These are phyloP conservation scores for Solanum chiquidenum DNA, from an alignment of 257 asterid species.

Conservation along the genomic window DNA sequence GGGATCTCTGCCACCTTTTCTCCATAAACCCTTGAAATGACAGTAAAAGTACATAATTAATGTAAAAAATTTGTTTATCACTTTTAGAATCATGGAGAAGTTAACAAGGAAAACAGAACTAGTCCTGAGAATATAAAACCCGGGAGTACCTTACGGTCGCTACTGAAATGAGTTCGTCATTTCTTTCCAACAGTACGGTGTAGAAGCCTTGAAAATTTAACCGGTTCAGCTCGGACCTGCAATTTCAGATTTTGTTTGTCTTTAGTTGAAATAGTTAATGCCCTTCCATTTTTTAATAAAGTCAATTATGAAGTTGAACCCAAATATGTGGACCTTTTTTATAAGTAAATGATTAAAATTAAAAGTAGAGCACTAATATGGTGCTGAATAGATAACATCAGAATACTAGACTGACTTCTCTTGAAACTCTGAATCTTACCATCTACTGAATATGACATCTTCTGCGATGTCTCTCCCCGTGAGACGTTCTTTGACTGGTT, in stretches of 20 bases:
- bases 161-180: conserved; percentile 58
- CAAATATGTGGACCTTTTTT: neutral
- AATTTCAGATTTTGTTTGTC: neutral
- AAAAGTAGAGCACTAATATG: neutral
- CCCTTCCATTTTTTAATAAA: neutral
- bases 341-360: neutral
- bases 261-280: neutral
- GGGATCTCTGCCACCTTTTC: conserved; percentile 86
- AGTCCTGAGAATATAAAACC: neutral
- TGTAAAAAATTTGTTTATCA: neutral
- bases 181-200: conserved; percentile 60
- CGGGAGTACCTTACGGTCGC: conserved; percentile 66
- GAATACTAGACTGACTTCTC: neutral
- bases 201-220: conserved; percentile 83
- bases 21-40: conserved; percentile 56
- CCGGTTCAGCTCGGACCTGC: conserved; percentile 78
- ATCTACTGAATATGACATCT: conserved; percentile 67
- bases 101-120: neutral
- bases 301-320: neutral
- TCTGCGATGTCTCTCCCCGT: conserved; percentile 71
- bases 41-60: neutral
- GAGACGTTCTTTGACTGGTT: conserved; percentile 65
- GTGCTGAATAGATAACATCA: neutral
- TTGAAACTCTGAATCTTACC: conserved; percentile 33
- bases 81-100: neutral